These are phyloP conservation scores for Cercophora newfieldiana DNA, from an alignment of 495 filamentous ascomycete genomes.

Conservation along the genomic window DNA sequence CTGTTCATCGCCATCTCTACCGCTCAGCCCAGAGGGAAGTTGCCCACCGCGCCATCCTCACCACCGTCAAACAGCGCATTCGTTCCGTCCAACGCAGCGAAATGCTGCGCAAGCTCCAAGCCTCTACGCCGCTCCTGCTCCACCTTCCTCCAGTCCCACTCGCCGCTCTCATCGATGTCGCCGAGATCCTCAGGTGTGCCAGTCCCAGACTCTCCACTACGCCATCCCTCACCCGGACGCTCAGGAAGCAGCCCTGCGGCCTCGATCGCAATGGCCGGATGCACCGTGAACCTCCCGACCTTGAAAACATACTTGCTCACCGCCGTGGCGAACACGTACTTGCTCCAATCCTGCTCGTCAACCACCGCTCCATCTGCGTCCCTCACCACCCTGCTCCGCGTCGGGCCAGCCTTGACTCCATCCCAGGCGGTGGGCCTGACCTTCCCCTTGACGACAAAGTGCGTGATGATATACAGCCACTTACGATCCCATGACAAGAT, in stretches of 20 bases:
- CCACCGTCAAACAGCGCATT: slow-evolving; percentile 50
- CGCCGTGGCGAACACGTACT: slow-evolving; percentile 68
- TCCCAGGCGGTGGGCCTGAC: slow-evolving; percentile 48
- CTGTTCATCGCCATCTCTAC: background rate
- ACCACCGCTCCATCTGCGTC: slow-evolving; percentile 45
- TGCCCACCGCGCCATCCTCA: slow-evolving; percentile 47
- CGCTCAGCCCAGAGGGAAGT: slow-evolving; percentile 44
- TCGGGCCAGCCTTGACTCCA: slow-evolving; percentile 26
- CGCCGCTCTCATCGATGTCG: slow-evolving; percentile 25
- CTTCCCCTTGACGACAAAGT: slow-evolving; percentile 59
- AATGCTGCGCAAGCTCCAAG: slow-evolving; percentile 48
- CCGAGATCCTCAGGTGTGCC: slow-evolving; percentile 34
- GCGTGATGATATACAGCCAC: slow-evolving; percentile 52
- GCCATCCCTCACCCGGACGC: slow-evolving; percentile 52
- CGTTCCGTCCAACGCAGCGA: slow-evolving; percentile 53
- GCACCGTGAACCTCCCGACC: slow-evolving; percentile 78
- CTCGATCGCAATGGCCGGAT: slow-evolving; percentile 73
- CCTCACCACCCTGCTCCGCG: slow-evolving; percentile 21
- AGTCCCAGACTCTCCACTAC: slow-evolving; percentile 38
- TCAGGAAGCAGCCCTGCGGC: slow-evolving; percentile 67
- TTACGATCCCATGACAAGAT: slow-evolving; percentile 69
- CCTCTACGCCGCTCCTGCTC: slow-evolving; percentile 50
- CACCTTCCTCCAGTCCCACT: slow-evolving; percentile 52
- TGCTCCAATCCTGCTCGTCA: slow-evolving; percentile 50
- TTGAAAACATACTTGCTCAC: slow-evolving; percentile 90